A percentile compares a stretch with the other conserved stretches of the same genome.
phyloP scores from a whole-genome alignment of 306 rosid genomes.

The Boehmeria nivea region DNA sequence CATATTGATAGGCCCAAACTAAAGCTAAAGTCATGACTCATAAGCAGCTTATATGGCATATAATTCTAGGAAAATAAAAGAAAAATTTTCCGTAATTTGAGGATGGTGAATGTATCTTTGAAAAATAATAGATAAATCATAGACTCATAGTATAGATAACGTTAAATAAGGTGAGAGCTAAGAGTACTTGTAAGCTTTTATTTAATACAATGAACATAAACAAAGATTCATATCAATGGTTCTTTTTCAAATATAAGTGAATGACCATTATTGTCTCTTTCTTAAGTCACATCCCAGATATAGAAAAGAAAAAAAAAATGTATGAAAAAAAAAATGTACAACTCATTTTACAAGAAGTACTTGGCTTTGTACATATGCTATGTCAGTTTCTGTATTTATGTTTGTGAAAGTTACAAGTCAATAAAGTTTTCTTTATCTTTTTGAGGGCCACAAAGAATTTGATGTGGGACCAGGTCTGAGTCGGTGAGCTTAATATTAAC shows the following conservation, averaged over 20 bases:
- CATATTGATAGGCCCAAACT: too few species aligned
- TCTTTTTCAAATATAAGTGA: not conserved
- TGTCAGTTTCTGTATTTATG: conserved; percentile 6
- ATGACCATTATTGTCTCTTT: not conserved
- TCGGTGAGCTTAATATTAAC: conserved; percentile 1
- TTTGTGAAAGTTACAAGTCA: not conserved
- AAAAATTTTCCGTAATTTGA: too few species aligned
- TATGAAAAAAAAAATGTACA: not conserved
- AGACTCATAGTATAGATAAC: not conserved
- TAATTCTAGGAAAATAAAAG: too few species aligned
- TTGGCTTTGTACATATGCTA: not conserved
- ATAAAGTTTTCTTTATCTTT: not conserved
- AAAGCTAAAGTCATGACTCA: too few species aligned
- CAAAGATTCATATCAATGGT: too few species aligned
- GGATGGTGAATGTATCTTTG: too few species aligned
- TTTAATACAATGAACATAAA: too few species aligned
- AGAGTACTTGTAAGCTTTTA: too few species aligned
- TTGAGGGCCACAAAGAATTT: not conserved
- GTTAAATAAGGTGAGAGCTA: not conserved
- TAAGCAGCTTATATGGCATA: too few species aligned
- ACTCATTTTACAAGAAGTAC: not conserved
- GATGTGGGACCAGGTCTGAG: not conserved
- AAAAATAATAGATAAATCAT: not conserved
- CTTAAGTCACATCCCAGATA: not conserved
- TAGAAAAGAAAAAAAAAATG: not conserved